A percentile compares a stretch with the other conserved stretches of the same genome.
Evolutionary conservation across 306 rosid genomes (phyloP).

Genomic region (Hippophae tibetana): DNA sequence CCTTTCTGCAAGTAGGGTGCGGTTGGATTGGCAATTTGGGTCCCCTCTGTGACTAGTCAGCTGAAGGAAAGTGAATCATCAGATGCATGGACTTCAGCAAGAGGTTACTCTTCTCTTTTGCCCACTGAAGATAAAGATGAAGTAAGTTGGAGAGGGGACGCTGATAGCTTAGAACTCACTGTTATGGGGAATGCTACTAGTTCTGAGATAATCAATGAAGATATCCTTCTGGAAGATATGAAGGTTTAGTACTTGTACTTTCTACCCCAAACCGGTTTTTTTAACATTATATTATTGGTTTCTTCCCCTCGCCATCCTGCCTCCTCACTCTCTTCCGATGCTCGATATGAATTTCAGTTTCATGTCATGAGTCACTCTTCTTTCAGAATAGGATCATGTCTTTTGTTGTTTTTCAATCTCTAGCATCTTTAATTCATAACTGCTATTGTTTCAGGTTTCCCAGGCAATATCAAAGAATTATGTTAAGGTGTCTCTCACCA

Average conservation of each 20-base stretch:
- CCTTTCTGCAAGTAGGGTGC: conserved; percentile 58
- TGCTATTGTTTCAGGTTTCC: conserved; percentile 48
- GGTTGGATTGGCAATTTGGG: conserved; percentile 99
- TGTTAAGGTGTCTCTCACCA: conserved; percentile 46
- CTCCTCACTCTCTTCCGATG: too few relatives aligned
- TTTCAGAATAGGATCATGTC: too few relatives aligned
- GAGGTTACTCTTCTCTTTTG: conserved; percentile 62
- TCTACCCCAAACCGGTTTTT: conserved; percentile 5
- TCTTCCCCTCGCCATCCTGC: too few relatives aligned
- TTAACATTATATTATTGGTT: background rate
- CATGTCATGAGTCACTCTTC: too few relatives aligned
- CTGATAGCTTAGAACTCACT: conserved; percentile 45
- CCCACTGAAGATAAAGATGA: conserved; percentile 43
- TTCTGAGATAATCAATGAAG: conserved; percentile 48
- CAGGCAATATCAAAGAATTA: conserved; percentile 70
- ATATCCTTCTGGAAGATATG: conserved; percentile 58
- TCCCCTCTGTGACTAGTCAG: conserved; percentile 85
- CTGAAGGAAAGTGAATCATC: conserved; percentile 52
- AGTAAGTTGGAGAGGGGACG: conserved; percentile 31
- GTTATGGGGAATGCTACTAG: conserved; percentile 34
- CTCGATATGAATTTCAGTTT: too few relatives aligned
- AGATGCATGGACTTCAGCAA: conserved; percentile 40
- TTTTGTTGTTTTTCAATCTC: background rate
- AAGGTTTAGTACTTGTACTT: conserved; percentile 42
- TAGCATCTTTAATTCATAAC: conserved; percentile 11